Conservation (phyloP, 495 filamentous ascomycete species). For the Ascobolus immersus region DNA sequence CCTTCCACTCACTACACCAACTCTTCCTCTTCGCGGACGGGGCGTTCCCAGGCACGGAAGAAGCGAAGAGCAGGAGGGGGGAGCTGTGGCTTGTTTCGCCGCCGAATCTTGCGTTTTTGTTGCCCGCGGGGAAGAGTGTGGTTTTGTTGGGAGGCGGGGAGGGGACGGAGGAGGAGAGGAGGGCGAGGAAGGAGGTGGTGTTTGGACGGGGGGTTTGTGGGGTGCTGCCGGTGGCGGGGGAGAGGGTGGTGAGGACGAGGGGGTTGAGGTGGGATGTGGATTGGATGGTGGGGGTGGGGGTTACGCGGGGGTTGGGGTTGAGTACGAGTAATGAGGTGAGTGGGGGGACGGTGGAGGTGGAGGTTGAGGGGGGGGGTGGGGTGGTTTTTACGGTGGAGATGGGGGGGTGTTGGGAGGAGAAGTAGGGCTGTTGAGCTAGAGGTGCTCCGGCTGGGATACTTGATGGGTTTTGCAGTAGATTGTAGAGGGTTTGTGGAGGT, state of each 20-base stretch:
- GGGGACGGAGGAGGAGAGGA: constrained; percentile 14
- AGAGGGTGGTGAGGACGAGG: constrained; percentile 42
- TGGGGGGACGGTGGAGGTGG: constrained; percentile 27
- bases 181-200: constrained; percentile 11
- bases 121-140: constrained; percentile 37
- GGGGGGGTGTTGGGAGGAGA: too few species aligned
- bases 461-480: too few species aligned
- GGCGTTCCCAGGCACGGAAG: constrained; percentile 9
- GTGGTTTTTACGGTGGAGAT: constrained; percentile 76
- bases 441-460: too few species aligned
- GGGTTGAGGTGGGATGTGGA: constrained; percentile 80
- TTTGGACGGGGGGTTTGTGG: constrained; percentile 29
- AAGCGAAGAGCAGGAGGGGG: constrained; percentile 6
- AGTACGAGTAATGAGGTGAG: constrained; percentile 82
- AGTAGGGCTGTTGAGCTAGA: too few species aligned
- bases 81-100: constrained; percentile 48
- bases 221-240: constrained; percentile 55
- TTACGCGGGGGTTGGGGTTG: constrained; percentile 55
- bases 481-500: too few species aligned
- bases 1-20: constrained; percentile 62
- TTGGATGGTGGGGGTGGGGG: constrained; percentile 49
- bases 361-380: constrained; percentile 34
- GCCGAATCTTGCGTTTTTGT: constrained; percentile 54
- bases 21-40: constrained; percentile 31
- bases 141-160: constrained; percentile 45